A percentile compares a stretch with the other conserved stretches of the same genome.
Evolutionary conservation across 78 protist genomes (phyloP).

Genomic region (Acrasis kona): DNA sequence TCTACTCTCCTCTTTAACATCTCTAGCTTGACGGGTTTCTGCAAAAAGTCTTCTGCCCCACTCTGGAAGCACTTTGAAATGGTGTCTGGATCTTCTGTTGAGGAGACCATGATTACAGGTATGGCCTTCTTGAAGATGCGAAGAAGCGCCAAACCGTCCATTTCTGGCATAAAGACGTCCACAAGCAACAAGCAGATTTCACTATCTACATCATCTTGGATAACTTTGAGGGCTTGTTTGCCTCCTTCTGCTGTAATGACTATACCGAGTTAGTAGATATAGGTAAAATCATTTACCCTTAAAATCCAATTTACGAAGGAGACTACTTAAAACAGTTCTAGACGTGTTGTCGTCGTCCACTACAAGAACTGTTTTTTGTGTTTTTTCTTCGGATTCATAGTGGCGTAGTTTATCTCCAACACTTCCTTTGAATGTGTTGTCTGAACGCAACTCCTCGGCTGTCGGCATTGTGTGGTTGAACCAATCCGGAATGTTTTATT

Average conservation of each 20-base stretch:
- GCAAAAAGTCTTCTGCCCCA: conserved; percentile 4
- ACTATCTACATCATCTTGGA: background rate
- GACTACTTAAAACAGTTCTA: background rate
- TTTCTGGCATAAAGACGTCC: background rate
- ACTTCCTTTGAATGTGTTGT: too few species aligned
- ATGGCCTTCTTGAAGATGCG: background rate
- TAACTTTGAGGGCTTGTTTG: background rate
- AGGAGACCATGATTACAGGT: background rate
- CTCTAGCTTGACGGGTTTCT: background rate
- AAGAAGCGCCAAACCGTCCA: conserved; percentile 3
- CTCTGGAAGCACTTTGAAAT: background rate
- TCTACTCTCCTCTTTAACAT: background rate
- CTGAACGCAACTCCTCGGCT: too few species aligned
- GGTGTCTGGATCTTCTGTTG: conserved; percentile 6
- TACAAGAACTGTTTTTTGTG: too few species aligned
- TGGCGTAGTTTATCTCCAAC: too few species aligned
- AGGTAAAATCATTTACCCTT: background rate
- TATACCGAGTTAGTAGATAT: background rate
- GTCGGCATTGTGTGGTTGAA: too few species aligned
- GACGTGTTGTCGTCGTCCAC: background rate
- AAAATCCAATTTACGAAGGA: background rate
- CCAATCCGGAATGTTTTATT: too few species aligned
- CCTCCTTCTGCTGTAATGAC: background rate
- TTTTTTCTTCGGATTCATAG: too few species aligned
- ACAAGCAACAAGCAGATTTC: background rate